Base-by-base conservation (phyloP, 1,284 basidiomycete species). In the Fistulinella staudtii region DNA sequence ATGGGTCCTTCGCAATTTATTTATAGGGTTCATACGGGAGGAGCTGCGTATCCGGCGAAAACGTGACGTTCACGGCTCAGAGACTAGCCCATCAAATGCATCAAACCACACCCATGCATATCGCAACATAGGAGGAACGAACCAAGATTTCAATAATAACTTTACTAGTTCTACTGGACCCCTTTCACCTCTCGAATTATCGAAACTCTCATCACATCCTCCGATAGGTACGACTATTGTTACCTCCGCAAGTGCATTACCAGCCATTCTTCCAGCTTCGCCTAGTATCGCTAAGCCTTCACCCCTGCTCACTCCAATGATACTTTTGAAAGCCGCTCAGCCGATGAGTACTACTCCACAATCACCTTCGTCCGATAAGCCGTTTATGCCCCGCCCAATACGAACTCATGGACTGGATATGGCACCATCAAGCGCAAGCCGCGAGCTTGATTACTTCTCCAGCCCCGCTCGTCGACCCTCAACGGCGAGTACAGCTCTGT, bases 1-100 rank as follows among this genome's bases (percentile, higher is more conserved):
- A 64, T 89, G 86, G 87, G 77, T 85, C 3, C 63, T 90, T 17
- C 73, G 80, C 22, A 90, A 89, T 58, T 61, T 90, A 5, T 90
- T 90, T 57, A 56, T 78, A 18, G 76, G 74, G 0, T 89, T 89
- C 57, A 74, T 88, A 39, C 71, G 73, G 3, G 85, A 87, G 55
- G 77, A 87, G 53, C 73, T 77, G 45, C 71, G 73, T 10, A 53
- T 67, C 22, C 70, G 71, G n/a, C 67, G 67, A 53, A 61, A 52
- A 54, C 64, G 65, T 41, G 65, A 71, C 1, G 20, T 38, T 13
- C 50, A 53, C 8, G 39, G 46, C 22, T 41, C 52, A n/a, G 55
- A 60, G 47, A 38, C 45, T 33, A 18, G 39, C 42, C 56, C 57
- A 38, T 46, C 56, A 15, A 44, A 21, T 43, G 55, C 57, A 38